Percentiles rank a stretch among this genome's conserved stretches.
These are phyloP conservation scores for Micromonas pusilla DNA, from an alignment of 139 green algal genomes.

Conservation along the genomic window DNA sequence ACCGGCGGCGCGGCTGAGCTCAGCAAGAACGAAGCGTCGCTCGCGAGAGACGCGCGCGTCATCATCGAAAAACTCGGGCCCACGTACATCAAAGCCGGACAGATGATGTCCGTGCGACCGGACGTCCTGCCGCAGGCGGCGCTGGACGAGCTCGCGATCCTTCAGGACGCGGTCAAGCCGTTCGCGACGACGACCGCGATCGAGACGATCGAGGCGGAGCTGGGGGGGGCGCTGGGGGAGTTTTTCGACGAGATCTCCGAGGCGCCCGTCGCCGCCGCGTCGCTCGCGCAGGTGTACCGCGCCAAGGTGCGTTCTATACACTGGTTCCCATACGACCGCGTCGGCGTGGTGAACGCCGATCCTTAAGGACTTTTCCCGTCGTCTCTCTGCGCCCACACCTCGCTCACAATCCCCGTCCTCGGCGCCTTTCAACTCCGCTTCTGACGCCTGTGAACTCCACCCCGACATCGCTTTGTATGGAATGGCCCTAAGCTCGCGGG, in stretches of 20 bases:
- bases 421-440: no score
- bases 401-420: no score
- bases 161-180: slow-evolving; percentile 54
- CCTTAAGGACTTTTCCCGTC: no score
- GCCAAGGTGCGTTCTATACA: no score
- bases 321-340: no score
- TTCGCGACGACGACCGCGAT: slow-evolving; percentile 41
- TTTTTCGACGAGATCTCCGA: slow-evolving; percentile 75
- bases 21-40: slow-evolving; percentile 5
- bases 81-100: slow-evolving; percentile 52
- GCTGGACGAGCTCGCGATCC: slow-evolving; percentile 68
- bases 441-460: no score
- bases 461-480: no score
- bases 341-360: no score
- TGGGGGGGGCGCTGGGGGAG: slow-evolving; percentile 59
- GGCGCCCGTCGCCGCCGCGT: slow-evolving; percentile 77
- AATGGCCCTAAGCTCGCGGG: slow-evolving; percentile 46
- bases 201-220: slow-evolving; percentile 50
- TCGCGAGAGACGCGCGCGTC: slow-evolving; percentile 37
- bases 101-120: slow-evolving; percentile 58
- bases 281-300: slow-evolving; percentile 87
- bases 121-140: slow-evolving; percentile 71
- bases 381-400: no score
- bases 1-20: slow-evolving; percentile 29
- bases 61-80: slow-evolving; percentile 51